phyloP scores from a whole-genome alignment of 257 asterid species.

The Solanum chilense region DNA sequence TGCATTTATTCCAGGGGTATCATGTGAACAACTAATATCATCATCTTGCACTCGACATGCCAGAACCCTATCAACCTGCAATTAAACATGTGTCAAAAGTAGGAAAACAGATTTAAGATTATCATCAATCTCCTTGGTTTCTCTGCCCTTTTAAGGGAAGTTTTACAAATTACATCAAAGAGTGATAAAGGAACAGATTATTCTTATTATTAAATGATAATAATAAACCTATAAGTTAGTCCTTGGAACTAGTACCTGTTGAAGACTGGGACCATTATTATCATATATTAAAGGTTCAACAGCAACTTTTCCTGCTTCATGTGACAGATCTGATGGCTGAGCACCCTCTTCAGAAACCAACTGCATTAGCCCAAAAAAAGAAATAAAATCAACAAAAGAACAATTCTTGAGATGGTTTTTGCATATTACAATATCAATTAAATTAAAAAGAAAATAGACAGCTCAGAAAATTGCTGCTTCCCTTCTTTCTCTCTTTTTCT shows the following conservation, averaged over 20 bases:
- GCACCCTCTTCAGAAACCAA: slow-evolving; percentile 14
- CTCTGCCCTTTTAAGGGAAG: not conserved
- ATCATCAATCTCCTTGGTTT: not conserved
- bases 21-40: slow-evolving; percentile 9
- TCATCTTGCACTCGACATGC: slow-evolving; percentile 70
- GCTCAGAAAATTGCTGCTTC: not conserved
- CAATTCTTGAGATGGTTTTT: not conserved
- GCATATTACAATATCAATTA: not conserved
- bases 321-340: slow-evolving; percentile 4
- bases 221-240: not conserved
- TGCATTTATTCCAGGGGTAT: slow-evolving; percentile 12
- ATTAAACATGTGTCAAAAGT: not conserved
- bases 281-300: slow-evolving; percentile 3
- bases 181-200: not conserved
- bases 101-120: not conserved
- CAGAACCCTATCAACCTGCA: slow-evolving; percentile 80
- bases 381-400: not conserved
- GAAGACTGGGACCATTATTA: slow-evolving; percentile 2
- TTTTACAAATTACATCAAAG: not conserved
- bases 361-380: slow-evolving; percentile 9
- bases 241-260: slow-evolving; percentile 17
- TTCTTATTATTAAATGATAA: not conserved
- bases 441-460: not conserved
- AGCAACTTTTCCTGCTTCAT: slow-evolving; percentile 4
- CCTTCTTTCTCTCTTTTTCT: not conserved